Evolutionary conservation across 2,329 filamentous ascomycete genomes (phyloP).

Genomic region (Neofusicoccum sp.): DNA sequence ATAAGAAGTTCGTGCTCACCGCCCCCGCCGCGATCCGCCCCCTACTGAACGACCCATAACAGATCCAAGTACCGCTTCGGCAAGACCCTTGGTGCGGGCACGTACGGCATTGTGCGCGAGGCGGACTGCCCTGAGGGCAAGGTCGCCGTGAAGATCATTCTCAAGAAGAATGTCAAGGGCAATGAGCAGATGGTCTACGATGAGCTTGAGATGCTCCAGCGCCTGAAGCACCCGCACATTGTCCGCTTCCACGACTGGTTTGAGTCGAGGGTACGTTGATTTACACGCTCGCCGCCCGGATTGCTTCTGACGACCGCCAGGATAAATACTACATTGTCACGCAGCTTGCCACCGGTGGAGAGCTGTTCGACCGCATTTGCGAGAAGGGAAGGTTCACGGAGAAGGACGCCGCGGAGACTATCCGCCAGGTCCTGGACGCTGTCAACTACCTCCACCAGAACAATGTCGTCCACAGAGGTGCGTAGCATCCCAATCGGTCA

Average conservation of each 20-base stretch:
- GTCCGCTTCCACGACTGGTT: slow-evolving; percentile 99
- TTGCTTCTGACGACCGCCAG: slow-evolving; percentile 48
- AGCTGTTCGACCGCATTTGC: slow-evolving; percentile 97
- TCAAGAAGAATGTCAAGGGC: slow-evolving; percentile 98
- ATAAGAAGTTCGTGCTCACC: slow-evolving; percentile 76
- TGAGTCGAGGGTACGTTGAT: slow-evolving; percentile 77
- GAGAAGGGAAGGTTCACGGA: slow-evolving; percentile 98
- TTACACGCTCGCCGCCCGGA: slow-evolving; percentile 3
- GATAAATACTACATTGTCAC: slow-evolving; percentile 99
- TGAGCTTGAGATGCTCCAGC: slow-evolving; percentile 90
- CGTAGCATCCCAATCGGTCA: slow-evolving; percentile 22
- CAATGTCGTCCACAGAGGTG: slow-evolving; percentile 94
- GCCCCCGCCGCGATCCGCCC: slow-evolving; percentile 9
- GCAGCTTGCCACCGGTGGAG: slow-evolving; percentile 90
- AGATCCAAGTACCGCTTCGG: slow-evolving; percentile 91
- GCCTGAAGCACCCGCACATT: slow-evolving; percentile 90
- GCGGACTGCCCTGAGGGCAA: slow-evolving; percentile 82
- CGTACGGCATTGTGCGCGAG: slow-evolving; percentile 97
- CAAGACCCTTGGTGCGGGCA: slow-evolving; percentile 90
- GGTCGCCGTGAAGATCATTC: slow-evolving; percentile 97
- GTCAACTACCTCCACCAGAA: slow-evolving; percentile 94
- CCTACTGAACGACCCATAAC: slow-evolving; percentile 28
- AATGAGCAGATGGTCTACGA: slow-evolving; percentile 99
- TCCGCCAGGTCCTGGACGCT: slow-evolving; percentile 88
- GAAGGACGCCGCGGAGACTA: slow-evolving; percentile 95